Conservation (phyloP, 768 basidiomycete species). For the Suillus placidus region DNA sequence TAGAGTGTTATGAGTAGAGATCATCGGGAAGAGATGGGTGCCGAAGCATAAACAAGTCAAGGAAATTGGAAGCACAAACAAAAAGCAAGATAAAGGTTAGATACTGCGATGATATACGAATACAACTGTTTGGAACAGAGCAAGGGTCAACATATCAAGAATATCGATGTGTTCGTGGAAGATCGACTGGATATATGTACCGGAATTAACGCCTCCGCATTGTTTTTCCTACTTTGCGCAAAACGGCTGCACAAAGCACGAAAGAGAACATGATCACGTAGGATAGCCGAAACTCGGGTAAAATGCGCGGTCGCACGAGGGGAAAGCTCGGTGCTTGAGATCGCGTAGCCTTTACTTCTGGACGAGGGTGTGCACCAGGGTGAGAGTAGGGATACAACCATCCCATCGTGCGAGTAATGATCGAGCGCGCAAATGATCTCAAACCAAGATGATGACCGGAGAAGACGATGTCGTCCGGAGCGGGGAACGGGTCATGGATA, state of each 20-base stretch:
- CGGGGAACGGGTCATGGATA: neutral
- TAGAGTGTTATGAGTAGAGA: neutral
- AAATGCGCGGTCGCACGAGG: conserved; percentile 11
- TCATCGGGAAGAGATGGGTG: neutral
- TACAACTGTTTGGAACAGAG: neutral
- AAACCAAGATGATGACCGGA: conserved; percentile 12
- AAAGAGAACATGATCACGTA: conserved; percentile 33
- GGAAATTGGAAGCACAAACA: neutral
- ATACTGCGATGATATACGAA: neutral
- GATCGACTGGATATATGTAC: neutral
- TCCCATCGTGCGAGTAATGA: conserved; percentile 22
- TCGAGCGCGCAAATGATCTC: conserved; percentile 15
- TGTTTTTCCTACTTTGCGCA: conserved; percentile 31
- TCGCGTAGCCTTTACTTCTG: neutral
- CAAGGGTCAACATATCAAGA: neutral
- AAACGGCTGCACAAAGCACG: conserved; percentile 28
- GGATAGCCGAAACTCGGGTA: conserved; percentile 19
- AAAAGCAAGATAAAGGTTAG: neutral
- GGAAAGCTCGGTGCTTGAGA: conserved; percentile 6
- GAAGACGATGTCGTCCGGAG: neutral
- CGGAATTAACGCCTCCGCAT: conserved; percentile 22
- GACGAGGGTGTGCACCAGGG: neutral
- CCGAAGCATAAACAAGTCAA: neutral
- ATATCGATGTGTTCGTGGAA: neutral
- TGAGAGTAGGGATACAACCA: conserved; percentile 29